A percentile compares a stretch with the other conserved stretches of the same genome.
phyloP scores from a whole-genome alignment of 1,284 basidiomycete genomes.

The Apiotrichum siamense region DNA sequence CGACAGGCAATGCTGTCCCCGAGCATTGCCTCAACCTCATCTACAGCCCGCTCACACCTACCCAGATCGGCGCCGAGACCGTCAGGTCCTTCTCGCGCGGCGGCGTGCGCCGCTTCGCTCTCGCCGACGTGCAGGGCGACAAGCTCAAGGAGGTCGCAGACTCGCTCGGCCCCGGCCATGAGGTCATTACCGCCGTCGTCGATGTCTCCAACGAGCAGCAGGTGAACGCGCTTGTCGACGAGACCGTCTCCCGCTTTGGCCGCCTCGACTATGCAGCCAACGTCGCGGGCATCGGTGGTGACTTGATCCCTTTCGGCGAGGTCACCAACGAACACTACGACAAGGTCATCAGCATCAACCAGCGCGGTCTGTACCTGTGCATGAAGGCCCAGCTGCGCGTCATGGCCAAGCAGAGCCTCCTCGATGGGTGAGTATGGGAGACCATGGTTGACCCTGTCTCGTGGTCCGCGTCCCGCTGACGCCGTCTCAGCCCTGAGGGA shows the following conservation, averaged over 20 bases:
- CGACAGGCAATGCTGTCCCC: too few relatives aligned
- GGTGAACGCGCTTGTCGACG: slow-evolving; percentile 9
- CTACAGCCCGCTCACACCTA: too few relatives aligned
- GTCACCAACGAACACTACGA: slow-evolving; percentile 21
- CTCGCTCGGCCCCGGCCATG: too few relatives aligned
- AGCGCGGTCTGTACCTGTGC: slow-evolving; percentile 14
- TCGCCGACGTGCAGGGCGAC: too few relatives aligned
- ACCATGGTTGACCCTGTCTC: background rate
- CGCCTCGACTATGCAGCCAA: slow-evolving; percentile 36
- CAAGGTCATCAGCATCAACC: slow-evolving; percentile 16
- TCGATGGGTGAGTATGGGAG: background rate
- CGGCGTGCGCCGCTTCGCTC: too few relatives aligned
- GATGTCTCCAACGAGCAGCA: slow-evolving; percentile 13
- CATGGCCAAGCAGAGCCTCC: slow-evolving; percentile 13
- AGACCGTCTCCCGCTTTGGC: slow-evolving; percentile 16
- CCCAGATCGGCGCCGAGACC: too few relatives aligned
- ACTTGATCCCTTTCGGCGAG: slow-evolving; percentile 9
- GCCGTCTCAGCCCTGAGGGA: background rate
- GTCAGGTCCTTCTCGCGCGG: too few relatives aligned
- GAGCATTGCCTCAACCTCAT: too few relatives aligned
- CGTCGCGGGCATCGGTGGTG: slow-evolving; percentile 25
- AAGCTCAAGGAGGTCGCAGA: too few relatives aligned
- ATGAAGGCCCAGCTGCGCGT: slow-evolving; percentile 9
- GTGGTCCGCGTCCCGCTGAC: too few relatives aligned
- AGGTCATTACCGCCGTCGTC: slow-evolving; percentile 5